A percentile compares a stretch with the other conserved stretches of the same genome.
phyloP scores from a whole-genome alignment of 1,284 basidiomycete species.

The Pyrrhoderma noxium region DNA sequence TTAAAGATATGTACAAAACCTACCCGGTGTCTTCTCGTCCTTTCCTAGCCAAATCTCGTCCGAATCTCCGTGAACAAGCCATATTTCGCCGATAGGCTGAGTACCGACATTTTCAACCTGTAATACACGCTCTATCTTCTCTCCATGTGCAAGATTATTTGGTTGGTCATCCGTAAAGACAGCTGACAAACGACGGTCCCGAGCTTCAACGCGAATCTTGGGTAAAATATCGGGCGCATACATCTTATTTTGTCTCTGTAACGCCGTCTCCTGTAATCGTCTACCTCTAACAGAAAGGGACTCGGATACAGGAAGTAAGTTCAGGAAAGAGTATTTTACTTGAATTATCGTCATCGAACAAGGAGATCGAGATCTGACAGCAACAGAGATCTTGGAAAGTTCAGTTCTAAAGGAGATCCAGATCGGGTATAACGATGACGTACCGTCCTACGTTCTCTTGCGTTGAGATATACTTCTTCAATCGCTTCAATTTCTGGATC shows the following conservation, averaged over 20 bases:
- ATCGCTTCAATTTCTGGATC: constrained; percentile 51
- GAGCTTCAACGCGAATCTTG: constrained; percentile 51
- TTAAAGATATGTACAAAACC: constrained; percentile 18
- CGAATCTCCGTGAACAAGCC: constrained; percentile 52
- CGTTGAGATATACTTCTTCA: constrained; percentile 46
- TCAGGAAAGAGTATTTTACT: constrained; percentile 59
- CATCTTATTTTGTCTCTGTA: constrained; percentile 53
- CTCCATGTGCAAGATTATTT: constrained; percentile 53
- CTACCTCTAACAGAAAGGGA: constrained; percentile 55
- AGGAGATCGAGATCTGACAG: constrained; percentile 43
- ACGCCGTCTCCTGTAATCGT: constrained; percentile 61
- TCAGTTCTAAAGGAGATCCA: constrained; percentile 1
- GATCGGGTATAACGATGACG: too few species aligned
- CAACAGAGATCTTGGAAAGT: constrained; percentile 49
- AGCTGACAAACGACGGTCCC: constrained; percentile 49
- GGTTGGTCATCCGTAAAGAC: constrained; percentile 47
- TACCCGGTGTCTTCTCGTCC: constrained; percentile 16
- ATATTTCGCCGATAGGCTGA: constrained; percentile 52
- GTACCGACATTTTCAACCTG: constrained; percentile 58
- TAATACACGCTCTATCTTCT: constrained; percentile 44
- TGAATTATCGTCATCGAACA: constrained; percentile 48
- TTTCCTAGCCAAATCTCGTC: constrained; percentile 53
- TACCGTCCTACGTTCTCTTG: constrained; percentile 55
- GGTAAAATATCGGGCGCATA: constrained; percentile 60
- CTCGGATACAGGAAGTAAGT: constrained; percentile 54